Percentiles rank a stretch among this genome's conserved stretches.
phyloP scores from a whole-genome alignment of 1,139 yeast species.

The Yamadazyma atmosphaerica region DNA sequence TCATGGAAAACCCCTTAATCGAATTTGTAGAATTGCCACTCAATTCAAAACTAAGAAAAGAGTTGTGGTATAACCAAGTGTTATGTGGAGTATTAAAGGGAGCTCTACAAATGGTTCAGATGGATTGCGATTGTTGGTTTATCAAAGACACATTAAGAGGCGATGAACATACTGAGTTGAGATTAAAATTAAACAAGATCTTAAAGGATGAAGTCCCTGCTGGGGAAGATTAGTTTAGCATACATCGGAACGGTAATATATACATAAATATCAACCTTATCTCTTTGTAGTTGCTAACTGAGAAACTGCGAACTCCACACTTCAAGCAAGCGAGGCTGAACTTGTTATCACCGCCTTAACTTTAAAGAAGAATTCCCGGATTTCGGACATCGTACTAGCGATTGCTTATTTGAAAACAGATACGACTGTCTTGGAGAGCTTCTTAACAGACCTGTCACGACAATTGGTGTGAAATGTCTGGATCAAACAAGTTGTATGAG shows the following conservation, averaged over 20 bases:
- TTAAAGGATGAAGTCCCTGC: constrained; percentile 95
- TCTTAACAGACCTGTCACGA: too few relatives aligned
- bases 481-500: neutral
- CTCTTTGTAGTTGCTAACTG: too few relatives aligned
- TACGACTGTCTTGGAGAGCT: too few relatives aligned
- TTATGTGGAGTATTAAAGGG: constrained; percentile 90
- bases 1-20: constrained; percentile 86
- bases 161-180: constrained; percentile 76
- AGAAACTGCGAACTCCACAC: neutral
- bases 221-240: constrained; percentile 69
- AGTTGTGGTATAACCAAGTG: constrained; percentile 90
- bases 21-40: constrained; percentile 94
- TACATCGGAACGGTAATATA: neutral
- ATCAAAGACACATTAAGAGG: constrained; percentile 83
- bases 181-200: constrained; percentile 67
- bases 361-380: too few relatives aligned
- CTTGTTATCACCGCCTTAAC: too few relatives aligned
- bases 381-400: too few relatives aligned
- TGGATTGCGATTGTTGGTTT: constrained; percentile 84
- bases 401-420: too few relatives aligned
- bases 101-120: constrained; percentile 92
- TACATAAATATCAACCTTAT: too few relatives aligned
- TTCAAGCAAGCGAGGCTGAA: neutral
- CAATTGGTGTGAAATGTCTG: neutral
- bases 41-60: constrained; percentile 66